Evolutionary conservation across 306 rosid genomes (phyloP).

Genomic region (Glycyrrhiza uralensis): DNA sequence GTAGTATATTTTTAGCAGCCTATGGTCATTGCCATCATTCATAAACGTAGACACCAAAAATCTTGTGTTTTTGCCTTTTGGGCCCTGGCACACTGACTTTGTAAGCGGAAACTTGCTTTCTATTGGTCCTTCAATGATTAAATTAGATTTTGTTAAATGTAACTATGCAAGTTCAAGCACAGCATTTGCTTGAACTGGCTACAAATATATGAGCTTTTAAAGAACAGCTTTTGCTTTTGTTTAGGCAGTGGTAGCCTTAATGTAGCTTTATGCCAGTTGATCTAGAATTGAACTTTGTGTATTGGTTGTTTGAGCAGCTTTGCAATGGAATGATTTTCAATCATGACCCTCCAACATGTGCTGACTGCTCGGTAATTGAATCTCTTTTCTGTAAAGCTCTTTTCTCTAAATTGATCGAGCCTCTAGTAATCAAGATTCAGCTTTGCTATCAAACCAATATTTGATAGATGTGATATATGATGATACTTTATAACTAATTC

Average conservation of each 20-base stretch:
- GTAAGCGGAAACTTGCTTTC: constrained; percentile 1
- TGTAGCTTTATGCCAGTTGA: constrained; percentile 9
- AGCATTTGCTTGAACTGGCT: constrained; percentile 3
- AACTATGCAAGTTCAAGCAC: constrained; percentile 27
- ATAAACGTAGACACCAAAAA: background rate
- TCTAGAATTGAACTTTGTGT: constrained; percentile 32
- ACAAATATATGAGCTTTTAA: background rate
- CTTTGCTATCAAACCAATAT: background rate
- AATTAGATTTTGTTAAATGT: background rate
- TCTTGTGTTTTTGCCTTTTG: background rate
- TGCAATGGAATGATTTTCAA: constrained; percentile 91
- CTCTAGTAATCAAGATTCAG: background rate
- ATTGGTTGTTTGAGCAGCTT: constrained; percentile 62
- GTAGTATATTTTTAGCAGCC: background rate
- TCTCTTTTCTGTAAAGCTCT: constrained; percentile 29
- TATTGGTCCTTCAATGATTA: constrained; percentile 14
- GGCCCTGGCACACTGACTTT: background rate
- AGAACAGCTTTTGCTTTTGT: background rate
- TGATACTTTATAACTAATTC: background rate
- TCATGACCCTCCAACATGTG: constrained; percentile 80
- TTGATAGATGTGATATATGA: background rate
- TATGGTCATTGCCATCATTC: background rate
- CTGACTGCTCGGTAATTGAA: constrained; percentile 75
- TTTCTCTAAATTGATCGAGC: constrained; percentile 9
- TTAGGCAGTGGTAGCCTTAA: background rate